Percentiles rank a stretch among this genome's conserved stretches.
These are phyloP conservation scores for Ophiostoma ips DNA, from an alignment of 2,329 filamentous ascomycete species.

Conservation along the genomic window DNA sequence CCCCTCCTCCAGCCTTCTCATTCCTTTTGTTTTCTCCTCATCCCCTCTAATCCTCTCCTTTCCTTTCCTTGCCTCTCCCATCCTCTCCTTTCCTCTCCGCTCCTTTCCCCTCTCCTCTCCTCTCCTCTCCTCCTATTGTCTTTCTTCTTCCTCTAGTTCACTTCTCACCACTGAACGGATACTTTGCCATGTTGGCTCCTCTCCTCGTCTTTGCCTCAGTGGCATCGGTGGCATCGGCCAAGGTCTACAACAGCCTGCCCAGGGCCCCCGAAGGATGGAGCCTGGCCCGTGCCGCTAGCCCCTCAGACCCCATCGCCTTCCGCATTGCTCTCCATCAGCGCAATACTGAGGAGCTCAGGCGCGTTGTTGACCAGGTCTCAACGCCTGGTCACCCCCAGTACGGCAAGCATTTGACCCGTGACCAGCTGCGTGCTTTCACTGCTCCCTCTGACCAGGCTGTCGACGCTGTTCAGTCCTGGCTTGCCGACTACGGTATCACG, in stretches of 20 bases:
- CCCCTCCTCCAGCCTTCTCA: too few species aligned
- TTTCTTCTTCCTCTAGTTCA: neutral
- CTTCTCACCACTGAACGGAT: neutral
- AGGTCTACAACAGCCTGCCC: constrained; percentile 24
- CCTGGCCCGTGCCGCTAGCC: constrained; percentile 20
- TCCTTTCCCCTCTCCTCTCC: neutral
- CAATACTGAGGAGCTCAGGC: constrained; percentile 37
- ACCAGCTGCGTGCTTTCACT: constrained; percentile 40
- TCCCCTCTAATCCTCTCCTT: neutral
- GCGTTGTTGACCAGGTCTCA: constrained; percentile 45
- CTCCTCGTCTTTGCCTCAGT: constrained; percentile 17
- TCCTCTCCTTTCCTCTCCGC: neutral
- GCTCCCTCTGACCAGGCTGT: constrained; percentile 35
- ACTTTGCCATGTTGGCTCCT: constrained; percentile 12
- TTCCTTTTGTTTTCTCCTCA: neutral
- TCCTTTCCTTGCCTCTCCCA: neutral
- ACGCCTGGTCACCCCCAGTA: constrained; percentile 45
- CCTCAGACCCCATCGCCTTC: constrained; percentile 30
- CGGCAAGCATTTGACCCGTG: constrained; percentile 47
- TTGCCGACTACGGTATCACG: constrained; percentile 31
- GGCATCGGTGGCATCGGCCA: constrained; percentile 15
- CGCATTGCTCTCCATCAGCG: constrained; percentile 35
- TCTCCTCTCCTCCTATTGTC: neutral
- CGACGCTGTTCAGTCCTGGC: constrained; percentile 39
- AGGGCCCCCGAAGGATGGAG: constrained; percentile 26